Conservation (phyloP, 495 filamentous ascomycete species). For the Hyaloscypha hepaticicola region DNA sequence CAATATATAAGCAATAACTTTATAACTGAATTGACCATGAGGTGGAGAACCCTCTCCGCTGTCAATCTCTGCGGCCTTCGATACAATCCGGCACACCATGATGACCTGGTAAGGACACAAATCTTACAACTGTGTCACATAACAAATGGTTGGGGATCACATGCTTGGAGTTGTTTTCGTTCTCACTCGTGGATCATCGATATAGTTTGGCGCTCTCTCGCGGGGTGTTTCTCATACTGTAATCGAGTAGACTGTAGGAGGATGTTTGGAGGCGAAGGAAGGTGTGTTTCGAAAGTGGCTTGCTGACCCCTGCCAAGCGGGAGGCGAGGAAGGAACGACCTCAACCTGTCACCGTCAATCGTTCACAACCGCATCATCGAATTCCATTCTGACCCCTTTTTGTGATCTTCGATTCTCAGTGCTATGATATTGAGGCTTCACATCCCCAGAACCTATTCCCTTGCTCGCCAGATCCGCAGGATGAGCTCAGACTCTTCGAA, state of each 20-base stretch:
- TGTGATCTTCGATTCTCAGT: background rate
- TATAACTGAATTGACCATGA: background rate
- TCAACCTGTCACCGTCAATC: background rate
- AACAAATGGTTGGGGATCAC: background rate
- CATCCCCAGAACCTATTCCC: background rate
- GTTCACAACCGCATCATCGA: background rate
- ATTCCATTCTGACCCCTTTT: background rate
- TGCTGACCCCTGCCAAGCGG: background rate
- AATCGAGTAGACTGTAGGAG: constrained; percentile 7
- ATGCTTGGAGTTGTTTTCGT: background rate
- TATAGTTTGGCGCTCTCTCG: background rate
- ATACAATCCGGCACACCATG: background rate
- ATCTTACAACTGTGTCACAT: background rate
- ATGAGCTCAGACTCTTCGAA: constrained; percentile 20
- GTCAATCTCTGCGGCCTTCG: background rate
- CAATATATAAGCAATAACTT: background rate
- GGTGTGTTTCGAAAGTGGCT: constrained; percentile 6
- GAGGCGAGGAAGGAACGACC: background rate
- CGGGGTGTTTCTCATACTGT: constrained; percentile 7
- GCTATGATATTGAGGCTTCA: background rate
- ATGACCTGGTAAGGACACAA: background rate
- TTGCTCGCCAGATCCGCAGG: background rate
- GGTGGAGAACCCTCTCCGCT: background rate
- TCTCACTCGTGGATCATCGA: background rate
- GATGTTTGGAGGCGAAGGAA: background rate